Base-by-base conservation (phyloP, 805 yeast species). In the Wickerhamiella kurtzmanii region DNA sequence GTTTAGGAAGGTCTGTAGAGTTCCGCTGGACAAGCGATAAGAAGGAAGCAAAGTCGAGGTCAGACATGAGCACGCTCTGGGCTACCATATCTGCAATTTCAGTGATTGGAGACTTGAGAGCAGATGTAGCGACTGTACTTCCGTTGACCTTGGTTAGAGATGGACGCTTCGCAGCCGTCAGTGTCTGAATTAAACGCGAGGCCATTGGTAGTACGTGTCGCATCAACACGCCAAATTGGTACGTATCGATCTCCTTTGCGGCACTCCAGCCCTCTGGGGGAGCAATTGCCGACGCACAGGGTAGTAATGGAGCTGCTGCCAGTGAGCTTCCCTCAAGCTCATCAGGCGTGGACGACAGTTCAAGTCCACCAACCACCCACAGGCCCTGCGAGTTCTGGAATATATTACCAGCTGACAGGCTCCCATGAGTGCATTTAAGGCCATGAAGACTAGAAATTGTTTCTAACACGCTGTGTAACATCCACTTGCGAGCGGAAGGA, bases 281-380 rank as follows among this genome's bases (percentile, higher is more conserved):
- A 53, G 60, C 51, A 68, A 73, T 1, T 63, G 22, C 22, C 15
- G 22, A 18, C 8, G 41, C 41, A 17, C 41, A 9, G 3, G 61
- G 52, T 17, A 60, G 55, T 17, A 71, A 71, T 17, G 72, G 71
- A 51, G 69, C 78, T 3, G 73, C 65, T 39, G 73, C 59, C 8
- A 21, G 16, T 6, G 41, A 6, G 18, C 20, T 38, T n/a, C 11
- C 40, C 19, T 11, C 19, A 37, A 38, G 8, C 11, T 38, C 41
- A 20, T 15, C 15, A 8, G 25, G 25, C 46, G 68, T 73, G 1
- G 80, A 71, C 35, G 77, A 63, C 1, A 80, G 61, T 61, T 88
- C 96, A 56, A 87, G 77, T 1, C 95, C 95, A 49, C 82, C 82
- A 22, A 88, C 60, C 49, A 77, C 80, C 89, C 95, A 85, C 57